A percentile compares a stretch with the other conserved stretches of the same genome.
phyloP scores from a whole-genome alignment of 2,329 filamentous ascomycete genomes.

The Sarocladiaceae sp. region DNA sequence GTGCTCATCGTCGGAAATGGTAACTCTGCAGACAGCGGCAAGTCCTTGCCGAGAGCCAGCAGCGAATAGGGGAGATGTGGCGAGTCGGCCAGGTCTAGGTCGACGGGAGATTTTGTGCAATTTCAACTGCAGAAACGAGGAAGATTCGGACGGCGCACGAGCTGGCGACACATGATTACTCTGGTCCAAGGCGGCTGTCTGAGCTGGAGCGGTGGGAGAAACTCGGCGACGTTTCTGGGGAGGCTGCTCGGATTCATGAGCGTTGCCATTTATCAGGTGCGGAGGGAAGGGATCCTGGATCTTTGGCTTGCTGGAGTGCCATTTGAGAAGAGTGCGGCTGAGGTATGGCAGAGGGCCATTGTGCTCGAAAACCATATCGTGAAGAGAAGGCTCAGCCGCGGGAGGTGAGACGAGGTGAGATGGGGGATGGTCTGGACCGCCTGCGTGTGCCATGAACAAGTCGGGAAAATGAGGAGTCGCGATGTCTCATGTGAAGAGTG shows the following conservation, averaged over 20 bases:
- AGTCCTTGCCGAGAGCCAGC: too few species aligned
- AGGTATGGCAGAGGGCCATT: constrained; percentile 1
- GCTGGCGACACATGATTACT: too few species aligned
- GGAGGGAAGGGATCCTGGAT: neutral
- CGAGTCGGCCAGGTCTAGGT: too few species aligned
- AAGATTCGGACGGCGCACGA: neutral
- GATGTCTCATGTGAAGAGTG: constrained; percentile 3
- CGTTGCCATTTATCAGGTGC: neutral
- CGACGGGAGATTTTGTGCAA: too few species aligned
- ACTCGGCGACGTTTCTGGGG: constrained; percentile 3
- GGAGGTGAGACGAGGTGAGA: constrained; percentile 1
- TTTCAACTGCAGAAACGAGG: too few species aligned
- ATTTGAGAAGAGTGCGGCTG: constrained; percentile 2
- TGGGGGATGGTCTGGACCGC: neutral
- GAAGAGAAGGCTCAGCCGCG: constrained; percentile 2
- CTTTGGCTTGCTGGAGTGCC: constrained; percentile 1
- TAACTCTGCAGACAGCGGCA: constrained; percentile 35
- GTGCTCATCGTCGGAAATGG: constrained; percentile 27
- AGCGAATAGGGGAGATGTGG: too few species aligned
- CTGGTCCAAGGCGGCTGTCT: neutral
- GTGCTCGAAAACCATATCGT: constrained; percentile 8
- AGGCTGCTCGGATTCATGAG: neutral
- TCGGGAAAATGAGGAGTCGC: neutral
- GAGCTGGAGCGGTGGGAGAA: neutral
- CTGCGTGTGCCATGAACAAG: constrained; percentile 7